Evolutionary conservation across 106 monocot genomes (phyloP).

Genomic region (Phalaenopsis aphrodite): DNA sequence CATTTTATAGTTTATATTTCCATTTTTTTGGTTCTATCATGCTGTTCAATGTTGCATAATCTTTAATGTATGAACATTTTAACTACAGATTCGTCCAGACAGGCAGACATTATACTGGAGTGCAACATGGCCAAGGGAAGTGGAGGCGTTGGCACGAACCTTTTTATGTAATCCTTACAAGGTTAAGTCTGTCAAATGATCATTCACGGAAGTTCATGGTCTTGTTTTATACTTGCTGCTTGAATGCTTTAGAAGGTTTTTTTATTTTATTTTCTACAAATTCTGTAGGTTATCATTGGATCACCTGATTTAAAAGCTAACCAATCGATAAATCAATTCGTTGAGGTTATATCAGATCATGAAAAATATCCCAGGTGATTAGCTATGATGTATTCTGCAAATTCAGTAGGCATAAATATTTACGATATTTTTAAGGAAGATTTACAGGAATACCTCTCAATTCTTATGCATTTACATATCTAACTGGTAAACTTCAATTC

Average conservation of each 20-base stretch:
- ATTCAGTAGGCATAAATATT: background rate
- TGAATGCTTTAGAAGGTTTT: background rate
- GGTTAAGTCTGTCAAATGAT: slow-evolving; percentile 29
- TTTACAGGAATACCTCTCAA: too few species aligned
- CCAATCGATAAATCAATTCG: slow-evolving; percentile 88
- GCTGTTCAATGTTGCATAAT: background rate
- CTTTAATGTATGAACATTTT: slow-evolving; percentile 5
- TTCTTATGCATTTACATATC: too few species aligned
- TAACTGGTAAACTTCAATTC: too few species aligned
- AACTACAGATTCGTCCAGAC: slow-evolving; percentile 83
- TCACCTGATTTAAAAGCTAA: slow-evolving; percentile 91
- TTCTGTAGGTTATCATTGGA: slow-evolving; percentile 74
- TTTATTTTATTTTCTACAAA: slow-evolving; percentile 8
- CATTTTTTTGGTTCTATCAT: background rate
- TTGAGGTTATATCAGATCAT: slow-evolving; percentile 75
- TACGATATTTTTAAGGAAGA: background rate
- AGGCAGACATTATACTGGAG: slow-evolving; percentile 99
- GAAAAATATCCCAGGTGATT: slow-evolving; percentile 86
- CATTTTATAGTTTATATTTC: background rate
- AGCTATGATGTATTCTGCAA: background rate
- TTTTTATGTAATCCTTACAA: slow-evolving; percentile 90
- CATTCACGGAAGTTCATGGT: background rate
- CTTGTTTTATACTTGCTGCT: background rate
- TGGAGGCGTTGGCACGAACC: slow-evolving; percentile 74
- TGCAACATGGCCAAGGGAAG: slow-evolving; percentile 98